These are phyloP conservation scores for Talaromyces marneffei DNA, from an alignment of 2,329 filamentous ascomycete genomes.

Conservation along the genomic window DNA sequence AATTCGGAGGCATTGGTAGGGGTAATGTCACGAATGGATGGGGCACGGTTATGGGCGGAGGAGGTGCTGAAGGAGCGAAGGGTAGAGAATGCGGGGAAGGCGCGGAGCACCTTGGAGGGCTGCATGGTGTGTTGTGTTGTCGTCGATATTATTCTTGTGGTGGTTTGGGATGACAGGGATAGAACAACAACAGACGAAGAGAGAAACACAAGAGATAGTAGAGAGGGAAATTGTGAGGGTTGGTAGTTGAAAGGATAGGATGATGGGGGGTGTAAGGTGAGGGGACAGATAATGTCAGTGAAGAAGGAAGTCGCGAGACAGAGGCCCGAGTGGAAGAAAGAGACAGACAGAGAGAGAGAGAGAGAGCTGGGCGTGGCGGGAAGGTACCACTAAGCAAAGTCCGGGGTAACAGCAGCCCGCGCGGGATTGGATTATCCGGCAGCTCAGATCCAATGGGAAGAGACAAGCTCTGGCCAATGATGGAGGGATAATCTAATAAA, in stretches of 20 bases:
- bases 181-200: neutral
- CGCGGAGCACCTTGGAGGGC: constrained; percentile 46
- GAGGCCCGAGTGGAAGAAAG: neutral
- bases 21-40: constrained; percentile 81
- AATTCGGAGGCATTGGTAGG: constrained; percentile 68
- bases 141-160: neutral
- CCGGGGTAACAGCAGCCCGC: neutral
- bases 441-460: neutral
- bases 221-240: neutral
- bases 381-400: neutral
- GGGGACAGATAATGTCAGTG: neutral
- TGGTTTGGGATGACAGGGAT: neutral
- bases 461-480: neutral
- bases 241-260: neutral
- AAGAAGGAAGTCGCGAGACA: neutral
- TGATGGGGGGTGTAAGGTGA: neutral
- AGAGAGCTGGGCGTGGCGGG: constrained; percentile 4
- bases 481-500: neutral
- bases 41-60: constrained; percentile 48
- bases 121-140: constrained; percentile 32
- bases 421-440: neutral
- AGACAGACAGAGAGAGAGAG: neutral
- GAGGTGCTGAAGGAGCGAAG: constrained; percentile 57
- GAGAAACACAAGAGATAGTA: neutral
- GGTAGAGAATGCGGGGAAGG: constrained; percentile 43